Evolutionary conservation across 2,329 filamentous ascomycete genomes (phyloP), one percentile per base, ranked within the genome.

Genomic region (Claviceps citrina): DNA sequence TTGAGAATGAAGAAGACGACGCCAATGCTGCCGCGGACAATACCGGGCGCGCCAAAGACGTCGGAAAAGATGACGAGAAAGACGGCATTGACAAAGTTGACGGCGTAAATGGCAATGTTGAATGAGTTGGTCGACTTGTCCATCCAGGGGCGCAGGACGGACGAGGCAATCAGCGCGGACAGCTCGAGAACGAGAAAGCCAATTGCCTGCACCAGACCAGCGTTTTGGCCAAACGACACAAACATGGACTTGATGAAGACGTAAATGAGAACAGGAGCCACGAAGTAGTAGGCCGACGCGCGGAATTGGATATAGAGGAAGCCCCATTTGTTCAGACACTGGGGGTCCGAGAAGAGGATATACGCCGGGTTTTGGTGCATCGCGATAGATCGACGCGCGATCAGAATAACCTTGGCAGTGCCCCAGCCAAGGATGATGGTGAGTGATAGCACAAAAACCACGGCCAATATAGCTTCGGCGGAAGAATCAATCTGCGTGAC

Each of bases 251-350:
- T 95, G 59, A 91, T 52, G n/a, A 94, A 56, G 28, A 81, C 75
- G 60, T 94, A 93, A 36, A 65, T 61, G 40, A 95, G 68, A 38
- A 80, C 64, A 1, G 85, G 84, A 26, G 91, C 73, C 51, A 95
- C 84, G 60, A 89, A 95, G 67, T 91, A 95, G 70, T 94, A 94
- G 28, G 85, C 84, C 1, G 86, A 89, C 25, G 87, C 87, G 53
- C 87, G 83, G 70, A 93, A 95, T 59, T 93, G 87, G 32, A 95
- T 84, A 56, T 95, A 95, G 47, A 95, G 73, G 67, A 95, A 95
- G 22, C 87, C 87, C 87, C 86, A 95, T 64, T 93, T 93, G 73
- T 95, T 94, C 47, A 95, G 72, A 40, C 82, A 79, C 45, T 84
- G 73, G 15, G 86, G 85, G 53, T 95, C 86, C 3, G 87, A 94